Conservation (phyloP, 768 basidiomycete genomes). For the Kockovaella imperatae region DNA sequence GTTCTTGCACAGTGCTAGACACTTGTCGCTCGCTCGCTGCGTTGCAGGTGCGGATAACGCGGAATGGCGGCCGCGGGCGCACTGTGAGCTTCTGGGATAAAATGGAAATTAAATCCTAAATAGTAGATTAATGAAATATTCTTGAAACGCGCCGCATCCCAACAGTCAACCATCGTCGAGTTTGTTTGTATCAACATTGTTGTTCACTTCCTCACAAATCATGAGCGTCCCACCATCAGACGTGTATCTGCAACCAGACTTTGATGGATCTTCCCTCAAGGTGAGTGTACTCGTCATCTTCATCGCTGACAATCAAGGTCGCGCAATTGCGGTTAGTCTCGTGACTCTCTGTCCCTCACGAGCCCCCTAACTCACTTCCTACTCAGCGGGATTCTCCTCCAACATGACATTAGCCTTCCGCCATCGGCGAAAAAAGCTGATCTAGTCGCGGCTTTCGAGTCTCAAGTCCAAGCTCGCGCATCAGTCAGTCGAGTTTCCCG, state of each 20-base stretch:
- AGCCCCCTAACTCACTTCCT: not conserved
- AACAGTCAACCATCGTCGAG: not conserved
- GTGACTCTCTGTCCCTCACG: not conserved
- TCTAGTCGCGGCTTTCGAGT: conserved; percentile 30
- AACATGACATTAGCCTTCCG: conserved; percentile 20
- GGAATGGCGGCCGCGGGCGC: too few relatives aligned
- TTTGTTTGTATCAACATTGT: too few relatives aligned
- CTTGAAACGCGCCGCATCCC: not conserved
- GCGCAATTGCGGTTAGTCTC: conserved; percentile 35
- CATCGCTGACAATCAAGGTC: conserved; percentile 19
- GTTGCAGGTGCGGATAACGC: too few relatives aligned
- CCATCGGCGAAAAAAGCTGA: conserved; percentile 38
- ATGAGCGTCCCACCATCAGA: conserved; percentile 27
- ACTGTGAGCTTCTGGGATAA: not conserved
- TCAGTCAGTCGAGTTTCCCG: conserved; percentile 13
- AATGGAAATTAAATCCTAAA: too few relatives aligned
- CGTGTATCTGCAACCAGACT: conserved; percentile 31
- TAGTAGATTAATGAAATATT: too few relatives aligned
- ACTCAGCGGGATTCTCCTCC: conserved; percentile 32
- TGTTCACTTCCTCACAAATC: not conserved
- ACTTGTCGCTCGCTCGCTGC: too few relatives aligned
- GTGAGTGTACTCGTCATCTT: conserved; percentile 13
- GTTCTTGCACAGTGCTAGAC: too few relatives aligned
- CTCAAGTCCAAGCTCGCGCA: conserved; percentile 26
- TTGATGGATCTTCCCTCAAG: conserved; percentile 29